A percentile compares a stretch with the other conserved stretches of the same genome.
These are phyloP conservation scores for Phytophthora idaei DNA, from an alignment of 352 stramenopile species.

Conservation along the genomic window DNA sequence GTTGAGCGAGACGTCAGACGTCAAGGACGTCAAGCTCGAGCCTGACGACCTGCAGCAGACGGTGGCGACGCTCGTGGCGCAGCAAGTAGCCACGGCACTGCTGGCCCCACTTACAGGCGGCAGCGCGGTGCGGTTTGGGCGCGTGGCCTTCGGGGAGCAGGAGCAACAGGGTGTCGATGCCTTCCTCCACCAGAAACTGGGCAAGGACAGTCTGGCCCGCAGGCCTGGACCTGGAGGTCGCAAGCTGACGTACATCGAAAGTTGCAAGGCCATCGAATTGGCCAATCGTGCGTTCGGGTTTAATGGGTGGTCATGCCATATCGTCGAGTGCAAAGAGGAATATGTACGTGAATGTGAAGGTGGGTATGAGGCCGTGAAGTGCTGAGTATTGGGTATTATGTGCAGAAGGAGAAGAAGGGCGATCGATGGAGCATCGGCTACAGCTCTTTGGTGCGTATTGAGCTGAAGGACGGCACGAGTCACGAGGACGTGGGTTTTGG, in stretches of 20 bases:
- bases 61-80: slow-evolving; percentile 44
- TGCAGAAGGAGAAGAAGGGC: slow-evolving; percentile 68
- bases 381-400: slow-evolving; percentile 3
- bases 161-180: slow-evolving; percentile 67
- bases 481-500: slow-evolving; percentile 88
- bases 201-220: slow-evolving; percentile 71
- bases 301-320: slow-evolving; percentile 86
- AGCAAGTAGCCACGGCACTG: slow-evolving; percentile 33
- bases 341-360: slow-evolving; percentile 51
- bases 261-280: slow-evolving; percentile 89
- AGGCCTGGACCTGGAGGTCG: slow-evolving; percentile 71
- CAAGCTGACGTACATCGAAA: slow-evolving; percentile 89
- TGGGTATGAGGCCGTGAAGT: background rate
- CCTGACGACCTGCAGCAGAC: slow-evolving; percentile 46
- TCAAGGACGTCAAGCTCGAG: slow-evolving; percentile 2
- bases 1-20: slow-evolving; percentile 30
- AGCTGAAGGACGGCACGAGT: slow-evolving; percentile 84
- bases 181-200: slow-evolving; percentile 87
- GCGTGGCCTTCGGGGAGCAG: slow-evolving; percentile 49
- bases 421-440: slow-evolving; percentile 81
- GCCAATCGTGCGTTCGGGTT: slow-evolving; percentile 90
- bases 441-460: slow-evolving; percentile 81
- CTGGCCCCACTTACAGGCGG: slow-evolving; percentile 5
- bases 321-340: slow-evolving; percentile 88
- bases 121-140: slow-evolving; percentile 54